phyloP scores from a whole-genome alignment of 2,329 filamentous ascomycete genomes.

The Capronia americana region DNA sequence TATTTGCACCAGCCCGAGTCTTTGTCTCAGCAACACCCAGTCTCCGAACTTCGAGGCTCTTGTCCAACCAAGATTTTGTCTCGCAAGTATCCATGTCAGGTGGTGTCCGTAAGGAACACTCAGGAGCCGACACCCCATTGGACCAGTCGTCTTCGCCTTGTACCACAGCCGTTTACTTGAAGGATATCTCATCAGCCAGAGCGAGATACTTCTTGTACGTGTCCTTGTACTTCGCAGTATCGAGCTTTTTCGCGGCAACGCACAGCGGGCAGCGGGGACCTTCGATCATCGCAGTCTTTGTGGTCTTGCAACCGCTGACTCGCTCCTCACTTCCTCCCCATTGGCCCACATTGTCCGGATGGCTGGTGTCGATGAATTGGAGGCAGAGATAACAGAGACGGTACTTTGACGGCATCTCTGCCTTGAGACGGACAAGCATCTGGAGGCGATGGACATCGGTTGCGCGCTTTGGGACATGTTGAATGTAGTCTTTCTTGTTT shows the following conservation, averaged over 20 bases:
- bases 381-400: constrained; percentile 37
- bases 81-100: background rate
- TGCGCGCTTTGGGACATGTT: constrained; percentile 16
- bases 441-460: constrained; percentile 31
- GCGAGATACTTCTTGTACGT: constrained; percentile 32
- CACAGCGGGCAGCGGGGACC: constrained; percentile 35
- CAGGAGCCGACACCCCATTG: background rate
- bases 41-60: background rate
- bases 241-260: constrained; percentile 17
- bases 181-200: constrained; percentile 4
- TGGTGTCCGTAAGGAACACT: background rate
- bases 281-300: constrained; percentile 22
- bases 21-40: background rate
- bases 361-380: constrained; percentile 23
- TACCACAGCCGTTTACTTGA: constrained; percentile 5
- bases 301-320: constrained; percentile 17
- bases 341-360: constrained; percentile 12
- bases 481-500: constrained; percentile 17
- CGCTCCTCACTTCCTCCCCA: constrained; percentile 29
- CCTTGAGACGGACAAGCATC: constrained; percentile 33
- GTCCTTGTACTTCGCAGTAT: constrained; percentile 19
- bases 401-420: constrained; percentile 25
- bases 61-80: background rate
- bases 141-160: background rate
- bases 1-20: background rate